Evolutionary conservation across 805 yeast species (phyloP), one percentile per base, ranked within the genome.

Genomic region (Jamesozyma jinghongensis): DNA sequence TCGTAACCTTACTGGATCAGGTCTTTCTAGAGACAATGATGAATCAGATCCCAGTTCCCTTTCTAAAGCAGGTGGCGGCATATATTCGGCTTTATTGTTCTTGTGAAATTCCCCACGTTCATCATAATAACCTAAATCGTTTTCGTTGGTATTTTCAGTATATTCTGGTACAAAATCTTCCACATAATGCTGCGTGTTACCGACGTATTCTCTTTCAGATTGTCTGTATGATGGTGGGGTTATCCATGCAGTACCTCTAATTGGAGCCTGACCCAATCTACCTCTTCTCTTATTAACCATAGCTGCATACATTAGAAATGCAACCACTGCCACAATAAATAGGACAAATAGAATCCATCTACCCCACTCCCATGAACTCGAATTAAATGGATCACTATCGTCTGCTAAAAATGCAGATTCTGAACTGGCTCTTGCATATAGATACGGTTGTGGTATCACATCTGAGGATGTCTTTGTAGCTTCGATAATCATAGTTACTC

Each of bases 111-210:
- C 66, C 29, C 86, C 95, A 27, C 68, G 58, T 28, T 63, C 64
- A 56, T 84, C 92, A 51, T 83, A 85, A 57, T 73, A 80, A 0
- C 94, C 95, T 56, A 82, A 74, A 56, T 87, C 95, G 36, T 73
- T 69, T 22, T 79, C 85, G 46, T 78, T 79, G 0, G 87, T 78
- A 13, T 67, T 62, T 11, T 66, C 83, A 0, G 86, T 74, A 48
- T 83, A 83, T 2, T 79, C 70, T 0, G 94, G 94, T 1, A 81
- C 85, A 49, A 68, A 76, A 2, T 72, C 71, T 35, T 71, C 74
- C 7, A 67, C 62, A 32, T 42, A 34, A 4, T 38, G 36, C 18
- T 42, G 44, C 8, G 46, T 26, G 7, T 35, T 33, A 13, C 52
- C 51, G 19, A 70, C 65, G 48, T 75, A 72, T 43, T 75, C 78